Percentiles rank a stretch among this genome's conserved stretches.
Evolutionary conservation across 2,329 filamentous ascomycete species (phyloP).

Genomic region (Periglandula ipomoeae): DNA sequence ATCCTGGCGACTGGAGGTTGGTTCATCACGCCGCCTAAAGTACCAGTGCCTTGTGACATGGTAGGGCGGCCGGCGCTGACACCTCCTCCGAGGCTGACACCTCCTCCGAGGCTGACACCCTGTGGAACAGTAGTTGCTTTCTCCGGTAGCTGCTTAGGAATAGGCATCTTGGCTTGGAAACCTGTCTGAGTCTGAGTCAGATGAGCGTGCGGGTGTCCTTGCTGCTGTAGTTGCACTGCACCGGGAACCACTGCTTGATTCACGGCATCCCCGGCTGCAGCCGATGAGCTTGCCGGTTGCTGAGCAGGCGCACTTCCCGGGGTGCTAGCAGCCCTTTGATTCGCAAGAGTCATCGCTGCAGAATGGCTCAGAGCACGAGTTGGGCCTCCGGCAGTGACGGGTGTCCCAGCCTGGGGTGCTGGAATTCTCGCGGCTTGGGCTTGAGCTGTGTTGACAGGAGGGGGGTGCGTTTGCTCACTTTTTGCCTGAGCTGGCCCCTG

Average conservation of each 20-base stretch:
- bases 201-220: slow-evolving; percentile 39
- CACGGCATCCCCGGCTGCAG: slow-evolving; percentile 17
- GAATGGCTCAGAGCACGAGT: slow-evolving; percentile 39
- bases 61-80: slow-evolving; percentile 67
- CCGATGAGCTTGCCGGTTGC: slow-evolving; percentile 17
- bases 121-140: slow-evolving; percentile 60
- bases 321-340: slow-evolving; percentile 29
- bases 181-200: slow-evolving; percentile 34
- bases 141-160: slow-evolving; percentile 67
- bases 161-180: slow-evolving; percentile 60
- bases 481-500: slow-evolving; percentile 17
- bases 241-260: slow-evolving; percentile 25
- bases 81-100: slow-evolving; percentile 60
- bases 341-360: slow-evolving; percentile 40
- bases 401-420: slow-evolving; percentile 38
- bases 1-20: slow-evolving; percentile 78
- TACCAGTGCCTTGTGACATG: slow-evolving; percentile 66
- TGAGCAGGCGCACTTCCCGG: slow-evolving; percentile 24
- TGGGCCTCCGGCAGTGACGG: slow-evolving; percentile 26
- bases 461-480: slow-evolving; percentile 26
- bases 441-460: slow-evolving; percentile 40
- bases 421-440: slow-evolving; percentile 32
- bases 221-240: slow-evolving; percentile 22
- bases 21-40: slow-evolving; percentile 71
- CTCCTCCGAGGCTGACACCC: slow-evolving; percentile 60